A percentile compares a stretch with the other conserved stretches of the same genome.
Evolutionary conservation across 164 flowering plant species (phyloP).

Genomic region (Cinnamomum micranthum): DNA sequence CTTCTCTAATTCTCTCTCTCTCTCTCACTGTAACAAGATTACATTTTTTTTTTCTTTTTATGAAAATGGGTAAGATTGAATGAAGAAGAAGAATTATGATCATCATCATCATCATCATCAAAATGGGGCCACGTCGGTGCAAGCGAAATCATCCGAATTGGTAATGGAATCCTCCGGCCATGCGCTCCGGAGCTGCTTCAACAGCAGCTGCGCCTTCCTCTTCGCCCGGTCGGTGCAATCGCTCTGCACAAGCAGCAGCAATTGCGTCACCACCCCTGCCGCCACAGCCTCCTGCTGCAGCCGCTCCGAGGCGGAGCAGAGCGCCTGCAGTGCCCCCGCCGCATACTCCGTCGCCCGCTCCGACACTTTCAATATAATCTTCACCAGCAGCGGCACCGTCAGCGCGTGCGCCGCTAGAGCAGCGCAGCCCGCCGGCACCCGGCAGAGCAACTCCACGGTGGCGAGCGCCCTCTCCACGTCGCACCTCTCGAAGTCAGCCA

Average conservation of each 20-base stretch:
- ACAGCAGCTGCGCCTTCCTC: conserved; percentile 77
- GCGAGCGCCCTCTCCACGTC: conserved; percentile 90
- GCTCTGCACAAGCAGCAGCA: conserved; percentile 86
- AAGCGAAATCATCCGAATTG: conserved; percentile 65
- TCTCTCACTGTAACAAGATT: background rate
- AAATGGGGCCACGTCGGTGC: conserved; percentile 66
- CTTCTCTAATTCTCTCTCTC: background rate
- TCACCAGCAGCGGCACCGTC: conserved; percentile 74
- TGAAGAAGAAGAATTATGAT: background rate
- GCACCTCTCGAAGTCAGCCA: conserved; percentile 72
- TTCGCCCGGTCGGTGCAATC: conserved; percentile 89
- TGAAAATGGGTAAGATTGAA: background rate
- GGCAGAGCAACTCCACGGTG: conserved; percentile 78
- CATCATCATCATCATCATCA: conserved; percentile 14
- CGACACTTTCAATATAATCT: conserved; percentile 65
- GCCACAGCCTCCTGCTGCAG: conserved; percentile 63
- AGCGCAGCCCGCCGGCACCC: conserved; percentile 64
- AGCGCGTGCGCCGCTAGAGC: conserved; percentile 68
- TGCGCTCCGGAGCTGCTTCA: conserved; percentile 70
- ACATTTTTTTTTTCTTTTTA: background rate
- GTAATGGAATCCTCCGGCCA: conserved; percentile 72
- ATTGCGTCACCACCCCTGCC: conserved; percentile 77
- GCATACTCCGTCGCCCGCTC: conserved; percentile 96
- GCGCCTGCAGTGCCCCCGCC: conserved; percentile 67
- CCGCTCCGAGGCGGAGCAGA: conserved; percentile 65